These are phyloP conservation scores for Mycothermus thermophilus DNA, from an alignment of 495 filamentous ascomycete species.

Conservation along the genomic window DNA sequence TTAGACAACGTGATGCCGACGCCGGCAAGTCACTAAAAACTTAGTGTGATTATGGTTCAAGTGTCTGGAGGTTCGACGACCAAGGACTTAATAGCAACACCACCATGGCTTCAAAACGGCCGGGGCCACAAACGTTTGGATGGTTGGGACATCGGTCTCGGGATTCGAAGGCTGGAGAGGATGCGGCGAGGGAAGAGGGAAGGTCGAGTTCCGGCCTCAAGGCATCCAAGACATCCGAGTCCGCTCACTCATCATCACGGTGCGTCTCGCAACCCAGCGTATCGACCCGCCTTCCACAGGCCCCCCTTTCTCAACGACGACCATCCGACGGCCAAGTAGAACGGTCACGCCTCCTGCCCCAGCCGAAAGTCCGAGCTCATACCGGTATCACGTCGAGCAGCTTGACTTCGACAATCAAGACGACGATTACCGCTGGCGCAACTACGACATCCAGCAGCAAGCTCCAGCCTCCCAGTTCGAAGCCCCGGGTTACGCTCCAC, in stretches of 20 bases:
- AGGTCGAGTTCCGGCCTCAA: conserved; percentile 9
- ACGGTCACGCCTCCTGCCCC: conserved; percentile 16
- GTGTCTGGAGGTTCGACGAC: conserved; percentile 4
- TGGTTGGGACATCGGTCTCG: conserved; percentile 11
- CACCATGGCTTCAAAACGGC: conserved; percentile 20
- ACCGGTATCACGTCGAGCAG: too few relatives aligned
- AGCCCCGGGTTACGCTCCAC: conserved; percentile 28
- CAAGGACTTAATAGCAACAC: conserved; percentile 11
- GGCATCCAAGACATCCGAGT: conserved; percentile 12
- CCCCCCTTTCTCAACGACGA: conserved; percentile 13
- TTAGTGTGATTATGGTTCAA: conserved; percentile 19
- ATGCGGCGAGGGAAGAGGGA: conserved; percentile 7
- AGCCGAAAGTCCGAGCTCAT: too few relatives aligned
- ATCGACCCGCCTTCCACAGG: conserved; percentile 25
- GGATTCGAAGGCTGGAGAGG: conserved; percentile 6
- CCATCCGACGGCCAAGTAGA: conserved; percentile 14
- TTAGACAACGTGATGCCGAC: too few relatives aligned
- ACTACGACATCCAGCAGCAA: conserved; percentile 9
- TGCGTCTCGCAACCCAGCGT: conserved; percentile 20
- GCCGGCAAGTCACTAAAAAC: too few relatives aligned
- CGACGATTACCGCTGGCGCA: too few relatives aligned
- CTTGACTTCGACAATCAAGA: too few relatives aligned
- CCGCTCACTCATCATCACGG: conserved; percentile 13
- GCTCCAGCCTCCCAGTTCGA: conserved; percentile 10
- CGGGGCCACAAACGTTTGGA: conserved; percentile 9